phyloP scores from a whole-genome alignment of 2,329 filamentous ascomycete genomes.

The Sordariomycetes sp. region DNA sequence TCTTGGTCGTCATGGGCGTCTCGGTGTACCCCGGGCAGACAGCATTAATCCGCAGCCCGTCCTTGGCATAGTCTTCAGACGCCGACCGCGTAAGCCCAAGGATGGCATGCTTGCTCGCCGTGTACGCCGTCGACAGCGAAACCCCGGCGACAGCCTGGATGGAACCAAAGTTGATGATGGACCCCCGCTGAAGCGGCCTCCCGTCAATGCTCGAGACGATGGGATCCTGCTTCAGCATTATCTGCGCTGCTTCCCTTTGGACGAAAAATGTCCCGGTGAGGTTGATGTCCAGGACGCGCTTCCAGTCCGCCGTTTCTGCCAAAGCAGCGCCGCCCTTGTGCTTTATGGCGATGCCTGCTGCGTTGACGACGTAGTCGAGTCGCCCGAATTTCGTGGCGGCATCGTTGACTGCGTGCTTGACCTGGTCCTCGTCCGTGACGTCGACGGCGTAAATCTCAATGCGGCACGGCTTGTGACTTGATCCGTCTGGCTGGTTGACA shows the following conservation, averaged over 20 bases:
- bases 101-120: conserved; percentile 31
- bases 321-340: conserved; percentile 44
- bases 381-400: conserved; percentile 36
- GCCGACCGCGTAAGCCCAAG: conserved; percentile 37
- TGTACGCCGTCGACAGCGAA: conserved; percentile 27
- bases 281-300: conserved; percentile 43
- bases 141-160: conserved; percentile 40
- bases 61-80: conserved; percentile 30
- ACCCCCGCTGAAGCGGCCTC: conserved; percentile 26
- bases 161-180: conserved; percentile 48
- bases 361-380: conserved; percentile 51
- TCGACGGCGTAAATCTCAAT: conserved; percentile 33
- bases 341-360: conserved; percentile 45
- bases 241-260: conserved; percentile 45
- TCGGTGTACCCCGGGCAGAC: conserved; percentile 27
- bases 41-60: conserved; percentile 33
- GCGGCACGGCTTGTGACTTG: conserved; percentile 14
- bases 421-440: conserved; percentile 38
- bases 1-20: conserved; percentile 15
- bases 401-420: conserved; percentile 22
- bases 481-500: neutral
- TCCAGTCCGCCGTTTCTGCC: conserved; percentile 45
- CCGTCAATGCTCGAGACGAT: conserved; percentile 20
- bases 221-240: conserved; percentile 38
- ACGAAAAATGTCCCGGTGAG: conserved; percentile 53